Conservation (phyloP, 2,329 filamentous ascomycete species). For the Monilinia aucupariae region DNA sequence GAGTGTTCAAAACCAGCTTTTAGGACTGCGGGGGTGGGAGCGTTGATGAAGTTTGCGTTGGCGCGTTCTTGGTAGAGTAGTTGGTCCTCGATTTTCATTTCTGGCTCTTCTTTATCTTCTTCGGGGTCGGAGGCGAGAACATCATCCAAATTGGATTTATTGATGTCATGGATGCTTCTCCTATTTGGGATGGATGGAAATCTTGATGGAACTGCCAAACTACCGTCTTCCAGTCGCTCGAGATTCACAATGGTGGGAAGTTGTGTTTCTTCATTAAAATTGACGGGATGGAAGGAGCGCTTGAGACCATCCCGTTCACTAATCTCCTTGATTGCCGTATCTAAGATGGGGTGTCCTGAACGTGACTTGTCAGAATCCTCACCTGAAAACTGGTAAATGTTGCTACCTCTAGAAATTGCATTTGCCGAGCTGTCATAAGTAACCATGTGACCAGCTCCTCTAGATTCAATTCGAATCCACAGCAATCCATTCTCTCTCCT, state of each 20-base stretch:
- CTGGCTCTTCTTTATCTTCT: not conserved
- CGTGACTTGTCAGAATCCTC: not conserved
- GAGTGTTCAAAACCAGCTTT: constrained; percentile 24
- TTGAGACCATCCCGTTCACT: not conserved
- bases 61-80: constrained; percentile 13
- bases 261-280: not conserved
- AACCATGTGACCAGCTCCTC: not conserved
- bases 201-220: not conserved
- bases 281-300: not conserved
- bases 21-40: constrained; percentile 22
- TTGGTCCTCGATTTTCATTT: constrained; percentile 1
- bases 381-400: not conserved
- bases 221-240: not conserved
- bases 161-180: not conserved
- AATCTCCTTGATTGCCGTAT: not conserved
- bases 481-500: constrained; percentile 22
- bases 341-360: not conserved
- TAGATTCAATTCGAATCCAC: constrained; percentile 12
- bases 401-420: not conserved
- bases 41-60: constrained; percentile 17
- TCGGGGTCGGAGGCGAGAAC: not conserved
- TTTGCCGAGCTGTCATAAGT: not conserved
- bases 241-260: not conserved
- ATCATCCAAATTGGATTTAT: not conserved
- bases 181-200: not conserved